Conservation (phyloP, 768 basidiomycete genomes). For the Pleurotus sapidus region DNA sequence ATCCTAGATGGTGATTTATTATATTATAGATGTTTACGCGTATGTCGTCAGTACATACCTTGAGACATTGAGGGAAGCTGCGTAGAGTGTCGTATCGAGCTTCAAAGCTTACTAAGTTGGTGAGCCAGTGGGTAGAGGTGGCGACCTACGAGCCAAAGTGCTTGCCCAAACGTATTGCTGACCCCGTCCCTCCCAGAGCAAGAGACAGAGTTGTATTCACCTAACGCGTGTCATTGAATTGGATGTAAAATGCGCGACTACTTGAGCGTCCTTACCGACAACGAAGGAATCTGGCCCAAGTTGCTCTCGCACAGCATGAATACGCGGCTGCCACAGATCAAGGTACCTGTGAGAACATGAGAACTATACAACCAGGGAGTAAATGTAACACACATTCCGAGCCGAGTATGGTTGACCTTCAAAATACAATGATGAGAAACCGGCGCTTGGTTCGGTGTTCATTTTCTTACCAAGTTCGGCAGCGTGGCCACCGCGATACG, state of each 20-base stretch:
- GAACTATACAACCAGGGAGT: not conserved
- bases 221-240: conserved; percentile 11
- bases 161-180: conserved; percentile 54
- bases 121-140: not conserved
- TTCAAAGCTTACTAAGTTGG: conserved; percentile 10
- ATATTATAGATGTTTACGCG: not conserved
- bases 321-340: conserved; percentile 55
- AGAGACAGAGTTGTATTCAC: conserved; percentile 56
- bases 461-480: conserved; percentile 36
- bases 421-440: not conserved
- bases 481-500: conserved; percentile 45
- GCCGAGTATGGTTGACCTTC: conserved; percentile 51
- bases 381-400: conserved; percentile 35
- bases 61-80: conserved; percentile 47
- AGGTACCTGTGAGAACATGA: conserved; percentile 34
- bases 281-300: conserved; percentile 47
- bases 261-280: conserved; percentile 30
- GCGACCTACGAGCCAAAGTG: conserved; percentile 42
- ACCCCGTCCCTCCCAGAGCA: conserved; percentile 48
- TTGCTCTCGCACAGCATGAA: conserved; percentile 40
- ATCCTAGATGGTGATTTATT: conserved; percentile 24
- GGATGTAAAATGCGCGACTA: not conserved
- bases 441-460: no score
- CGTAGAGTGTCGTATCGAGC: conserved; percentile 46
- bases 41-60: conserved; percentile 23